Base-by-base conservation (phyloP, 768 basidiomycete genomes). In the Chalciporus pseudorubinellus region DNA sequence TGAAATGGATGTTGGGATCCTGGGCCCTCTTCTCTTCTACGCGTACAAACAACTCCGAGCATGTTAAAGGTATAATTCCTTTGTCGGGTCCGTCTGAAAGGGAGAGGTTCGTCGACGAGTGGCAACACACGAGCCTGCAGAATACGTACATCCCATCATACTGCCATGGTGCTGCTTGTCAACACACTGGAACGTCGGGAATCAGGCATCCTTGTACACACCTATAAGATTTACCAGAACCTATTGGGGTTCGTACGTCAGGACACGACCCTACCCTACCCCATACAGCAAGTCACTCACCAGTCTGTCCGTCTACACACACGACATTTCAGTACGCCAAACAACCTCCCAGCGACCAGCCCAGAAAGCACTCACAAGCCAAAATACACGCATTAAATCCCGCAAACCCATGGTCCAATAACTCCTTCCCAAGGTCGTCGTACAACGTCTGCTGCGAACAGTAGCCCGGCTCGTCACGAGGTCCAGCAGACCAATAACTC, bases 341-440 rank as follows among this genome's bases (percentile, higher is more conserved):
- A 41, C 48, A 22, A 28, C 11, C 11, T 44, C 26, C 29, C 8
- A 28, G 3, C 19, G 29, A 18, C 13, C 9, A n/a, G 29, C 44
- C 59, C 26, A 59, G 39, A 44, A 52, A 53, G 12, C 8, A 86
- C 95, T 80, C 73, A 97, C 95, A 98, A 71, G 97, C 95, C 67
- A 99, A 80, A 72, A 99, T 97, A 80, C 94, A 98, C 43, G 94
- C 91, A 77, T 98, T 98, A 72, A 97, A 98, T 24, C 95, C 95
- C 31, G 88, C 74, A 72, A 99, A 98, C 39, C 92, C 87, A 68
- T 98, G 95, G 69, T 98, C 92, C 60, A 99, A 75, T 46, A 99
- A 72, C 64, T 98, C 95, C 70, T 87, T 89, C 39, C 95, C 95
- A 31, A 98, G 70, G 74, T 98, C 95, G 59, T 93, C 84, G 70